A percentile compares a stretch with the other conserved stretches of the same genome.
Conservation (phyloP, 148 eudicot species). For the Chenopodium album region DNA sequence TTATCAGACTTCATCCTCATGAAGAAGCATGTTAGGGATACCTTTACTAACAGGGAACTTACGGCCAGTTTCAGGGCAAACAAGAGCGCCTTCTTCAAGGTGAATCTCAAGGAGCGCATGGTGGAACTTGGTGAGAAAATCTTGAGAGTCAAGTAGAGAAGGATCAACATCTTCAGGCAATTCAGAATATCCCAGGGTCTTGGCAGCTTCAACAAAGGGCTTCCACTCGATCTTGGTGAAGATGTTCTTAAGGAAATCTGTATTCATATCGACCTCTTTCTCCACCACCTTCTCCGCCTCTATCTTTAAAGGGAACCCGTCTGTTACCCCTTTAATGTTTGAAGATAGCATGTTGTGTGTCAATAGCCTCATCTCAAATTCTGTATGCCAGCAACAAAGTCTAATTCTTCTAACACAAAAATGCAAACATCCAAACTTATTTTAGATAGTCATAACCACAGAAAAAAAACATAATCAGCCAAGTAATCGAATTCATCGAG, state of each 20-base stretch:
- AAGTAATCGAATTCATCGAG: too few species aligned
- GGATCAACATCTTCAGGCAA: slow-evolving; percentile 57
- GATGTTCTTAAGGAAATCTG: slow-evolving; percentile 74
- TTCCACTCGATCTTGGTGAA: slow-evolving; percentile 80
- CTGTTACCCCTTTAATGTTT: slow-evolving; percentile 80
- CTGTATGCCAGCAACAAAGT: too few species aligned
- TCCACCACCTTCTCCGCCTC: slow-evolving; percentile 57
- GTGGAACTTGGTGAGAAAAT: slow-evolving; percentile 41
- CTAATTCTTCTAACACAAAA: not conserved
- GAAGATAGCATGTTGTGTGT: slow-evolving; percentile 96
- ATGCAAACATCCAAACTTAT: too few species aligned
- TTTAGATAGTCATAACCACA: too few species aligned
- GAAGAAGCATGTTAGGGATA: slow-evolving; percentile 32
- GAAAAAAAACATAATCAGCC: too few species aligned
- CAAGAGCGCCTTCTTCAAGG: slow-evolving; percentile 81
- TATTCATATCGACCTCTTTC: slow-evolving; percentile 67
- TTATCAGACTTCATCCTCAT: slow-evolving; percentile 28
- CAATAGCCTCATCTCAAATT: slow-evolving; percentile 65
- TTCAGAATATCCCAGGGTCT: slow-evolving; percentile 58
- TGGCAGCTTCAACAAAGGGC: slow-evolving; percentile 70
- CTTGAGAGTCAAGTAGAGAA: slow-evolving; percentile 35
- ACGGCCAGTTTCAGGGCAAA: slow-evolving; percentile 74
- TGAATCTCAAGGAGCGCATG: slow-evolving; percentile 88
- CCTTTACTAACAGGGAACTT: slow-evolving; percentile 36
- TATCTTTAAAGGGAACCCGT: slow-evolving; percentile 74